Base-by-base conservation (phyloP, 306 rosid genomes). In the Trifolium subterraneum region DNA sequence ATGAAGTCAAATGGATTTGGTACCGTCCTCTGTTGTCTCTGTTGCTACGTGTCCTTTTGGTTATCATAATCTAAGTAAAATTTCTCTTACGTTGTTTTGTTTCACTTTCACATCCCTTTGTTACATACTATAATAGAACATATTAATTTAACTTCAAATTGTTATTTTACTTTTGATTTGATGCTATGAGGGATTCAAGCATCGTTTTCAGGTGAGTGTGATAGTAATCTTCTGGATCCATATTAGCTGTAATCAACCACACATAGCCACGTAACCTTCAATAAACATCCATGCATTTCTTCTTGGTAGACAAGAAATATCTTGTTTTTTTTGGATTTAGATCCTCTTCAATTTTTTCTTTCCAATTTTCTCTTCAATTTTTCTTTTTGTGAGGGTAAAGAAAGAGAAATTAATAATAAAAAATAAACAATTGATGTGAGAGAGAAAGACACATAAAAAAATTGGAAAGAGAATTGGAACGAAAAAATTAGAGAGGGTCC, bases 1-100 rank as follows among this genome's bases (percentile, higher is more conserved):
- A 64, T n/a, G 36, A 85, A 89, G 90, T 90, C 90, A 90, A 87
- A 78, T 9, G 73, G 72, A 77, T 90, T 86, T 84, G 90, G 96
- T 83, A 68, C 92, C 92, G 90, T 83, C 92, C 96, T 70, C 67
- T 45, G 68, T 71, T 61, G 63, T 70, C 78, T 68, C 55, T 55
- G 2, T 62, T 59, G 80, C 62, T 36, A 88, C 93, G 96, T 90
- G 93, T 86, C 93, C 82, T 74, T 80, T 31, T 33, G 6, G 6
- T 16, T 55, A 19, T 42, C 22, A 29, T 79, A 51, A 5, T 77
- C 60, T 41, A 60, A 60, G 33, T 76, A 33, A 68, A 55, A 52
- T 56, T 79, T 64, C 31, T 31, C 60, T 36, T 35, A 47, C 13
- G 8, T 59, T 13, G 38, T 58, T 45, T 41, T 41, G 13, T 11